Evolutionary conservation across 2,329 filamentous ascomycete species (phyloP).

Genomic region (Ceratocystis colombiana): DNA sequence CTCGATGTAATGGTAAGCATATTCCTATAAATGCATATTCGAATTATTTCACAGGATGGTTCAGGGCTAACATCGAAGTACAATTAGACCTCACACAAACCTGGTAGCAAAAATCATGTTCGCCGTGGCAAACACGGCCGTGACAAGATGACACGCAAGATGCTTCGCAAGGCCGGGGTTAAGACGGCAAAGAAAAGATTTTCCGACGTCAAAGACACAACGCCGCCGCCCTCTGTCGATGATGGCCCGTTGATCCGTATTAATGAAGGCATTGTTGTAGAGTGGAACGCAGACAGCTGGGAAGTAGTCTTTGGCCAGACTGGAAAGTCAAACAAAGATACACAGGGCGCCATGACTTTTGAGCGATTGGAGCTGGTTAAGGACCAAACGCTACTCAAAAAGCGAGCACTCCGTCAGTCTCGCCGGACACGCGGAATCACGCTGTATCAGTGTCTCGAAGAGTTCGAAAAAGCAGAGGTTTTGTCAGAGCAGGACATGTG

Average conservation of each 20-base stretch:
- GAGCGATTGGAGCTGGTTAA: slow-evolving; percentile 43
- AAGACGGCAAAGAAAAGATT: slow-evolving; percentile 35
- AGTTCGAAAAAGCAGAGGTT: slow-evolving; percentile 89
- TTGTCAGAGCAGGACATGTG: slow-evolving; percentile 92
- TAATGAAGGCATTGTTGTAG: slow-evolving; percentile 75
- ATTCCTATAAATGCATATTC: neutral
- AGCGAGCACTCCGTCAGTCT: slow-evolving; percentile 53
- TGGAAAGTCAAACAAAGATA: slow-evolving; percentile 34
- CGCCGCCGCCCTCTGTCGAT: slow-evolving; percentile 34
- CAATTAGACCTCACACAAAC: neutral
- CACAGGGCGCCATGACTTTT: slow-evolving; percentile 53
- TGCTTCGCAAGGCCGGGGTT: neutral
- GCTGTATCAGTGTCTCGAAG: slow-evolving; percentile 81
- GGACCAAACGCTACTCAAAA: slow-evolving; percentile 55
- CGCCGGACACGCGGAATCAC: slow-evolving; percentile 55
- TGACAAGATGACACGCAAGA: slow-evolving; percentile 6
- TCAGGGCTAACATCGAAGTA: neutral
- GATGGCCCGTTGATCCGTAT: slow-evolving; percentile 62
- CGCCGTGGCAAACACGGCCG: slow-evolving; percentile 37
- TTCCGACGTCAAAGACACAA: slow-evolving; percentile 33
- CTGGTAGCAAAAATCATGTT: neutral
- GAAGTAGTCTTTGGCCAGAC: slow-evolving; percentile 57
- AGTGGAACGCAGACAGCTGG: slow-evolving; percentile 66
- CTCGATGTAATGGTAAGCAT: slow-evolving; percentile 18
- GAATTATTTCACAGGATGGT: neutral